Conservation (phyloP, 2,329 filamentous ascomycete species). For the Colletotrichum horii region DNA sequence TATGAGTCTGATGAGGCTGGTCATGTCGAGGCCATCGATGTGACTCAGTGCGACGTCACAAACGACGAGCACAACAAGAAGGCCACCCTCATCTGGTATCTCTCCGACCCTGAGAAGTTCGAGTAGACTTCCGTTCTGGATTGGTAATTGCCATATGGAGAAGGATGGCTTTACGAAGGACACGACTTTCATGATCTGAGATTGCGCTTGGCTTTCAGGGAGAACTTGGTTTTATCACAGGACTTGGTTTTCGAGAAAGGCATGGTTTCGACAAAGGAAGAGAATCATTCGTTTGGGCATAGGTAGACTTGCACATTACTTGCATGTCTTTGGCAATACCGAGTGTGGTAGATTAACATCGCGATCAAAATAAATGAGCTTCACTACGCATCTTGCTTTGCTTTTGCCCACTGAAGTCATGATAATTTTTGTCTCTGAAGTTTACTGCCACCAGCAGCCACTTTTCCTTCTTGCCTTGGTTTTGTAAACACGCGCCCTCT, state of each 20-base stretch:
- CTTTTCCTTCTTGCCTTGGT: not conserved
- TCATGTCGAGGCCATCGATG: not conserved
- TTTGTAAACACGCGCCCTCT: not conserved
- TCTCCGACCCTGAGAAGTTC: not conserved
- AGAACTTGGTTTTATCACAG: not conserved
- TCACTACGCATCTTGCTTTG: not conserved
- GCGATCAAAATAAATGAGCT: not conserved
- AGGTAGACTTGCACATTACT: not conserved
- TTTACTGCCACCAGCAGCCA: not conserved
- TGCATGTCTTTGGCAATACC: not conserved
- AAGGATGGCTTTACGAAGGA: not conserved
- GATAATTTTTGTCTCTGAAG: not conserved
- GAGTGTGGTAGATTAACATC: not conserved
- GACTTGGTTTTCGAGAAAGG: not conserved
- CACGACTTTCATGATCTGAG: not conserved
- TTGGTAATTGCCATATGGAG: not conserved
- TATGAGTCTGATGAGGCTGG: not conserved
- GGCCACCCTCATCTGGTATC: not conserved
- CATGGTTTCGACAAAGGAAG: not conserved
- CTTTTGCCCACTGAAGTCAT: not conserved
- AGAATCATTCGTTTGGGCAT: not conserved
- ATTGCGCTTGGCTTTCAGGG: not conserved
- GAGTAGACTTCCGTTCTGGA: not conserved
- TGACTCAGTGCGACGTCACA: not conserved
- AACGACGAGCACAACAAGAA: not conserved